Evolutionary conservation across 148 eudicot species (phyloP).

Genomic region (Selenicereus undatus): DNA sequence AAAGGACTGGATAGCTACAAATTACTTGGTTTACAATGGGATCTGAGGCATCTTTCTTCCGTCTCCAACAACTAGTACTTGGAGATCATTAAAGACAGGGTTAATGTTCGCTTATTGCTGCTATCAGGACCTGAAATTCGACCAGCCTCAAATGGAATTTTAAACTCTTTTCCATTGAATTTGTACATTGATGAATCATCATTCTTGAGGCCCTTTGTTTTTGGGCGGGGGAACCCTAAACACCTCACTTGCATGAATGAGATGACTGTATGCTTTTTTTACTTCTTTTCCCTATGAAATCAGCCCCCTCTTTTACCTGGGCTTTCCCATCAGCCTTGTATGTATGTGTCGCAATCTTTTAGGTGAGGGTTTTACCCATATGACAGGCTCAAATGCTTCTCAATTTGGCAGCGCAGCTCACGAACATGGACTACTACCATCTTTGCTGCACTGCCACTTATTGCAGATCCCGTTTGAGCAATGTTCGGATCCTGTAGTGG

Average conservation of each 20-base stretch:
- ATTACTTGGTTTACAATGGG: neutral
- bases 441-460: neutral
- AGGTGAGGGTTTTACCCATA: neutral
- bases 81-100: neutral
- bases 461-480: too few species aligned
- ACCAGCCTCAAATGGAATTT: neutral
- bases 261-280: neutral
- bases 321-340: neutral
- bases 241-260: neutral
- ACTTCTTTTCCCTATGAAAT: too few species aligned
- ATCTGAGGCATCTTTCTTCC: neutral
- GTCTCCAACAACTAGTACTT: neutral
- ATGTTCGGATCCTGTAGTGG: too few species aligned
- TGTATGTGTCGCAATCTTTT: neutral
- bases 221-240: neutral
- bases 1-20: neutral
- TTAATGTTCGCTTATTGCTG: neutral
- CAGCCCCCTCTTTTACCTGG: too few species aligned
- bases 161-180: neutral
- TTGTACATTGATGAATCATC: neutral
- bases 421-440: neutral
- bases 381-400: neutral
- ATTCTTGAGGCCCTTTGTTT: neutral
- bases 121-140: neutral
- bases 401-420: neutral